Evolutionary conservation across 106 monocot species (phyloP).

Genomic region (Ottelia alismoides): DNA sequence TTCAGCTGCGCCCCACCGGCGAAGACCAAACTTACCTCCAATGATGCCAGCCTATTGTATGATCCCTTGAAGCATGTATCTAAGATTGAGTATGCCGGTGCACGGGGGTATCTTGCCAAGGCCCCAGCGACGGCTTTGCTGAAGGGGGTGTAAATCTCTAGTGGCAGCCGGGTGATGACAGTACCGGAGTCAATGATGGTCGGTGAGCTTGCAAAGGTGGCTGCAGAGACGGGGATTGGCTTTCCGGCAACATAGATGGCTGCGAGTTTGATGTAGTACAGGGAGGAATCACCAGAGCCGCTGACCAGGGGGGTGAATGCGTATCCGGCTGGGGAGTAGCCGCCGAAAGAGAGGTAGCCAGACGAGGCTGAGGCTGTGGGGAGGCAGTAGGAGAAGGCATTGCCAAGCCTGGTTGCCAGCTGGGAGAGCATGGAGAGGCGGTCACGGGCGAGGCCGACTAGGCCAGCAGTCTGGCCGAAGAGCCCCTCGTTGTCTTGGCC

Average conservation of each 20-base stretch:
- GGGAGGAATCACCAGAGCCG: constrained; percentile 28
- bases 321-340: constrained; percentile 5
- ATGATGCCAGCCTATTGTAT: constrained; percentile 16
- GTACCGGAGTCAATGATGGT: constrained; percentile 80
- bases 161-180: constrained; percentile 50
- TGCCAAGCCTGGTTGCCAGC: constrained; percentile 18
- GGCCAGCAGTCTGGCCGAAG: constrained; percentile 70
- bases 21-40: constrained; percentile 39
- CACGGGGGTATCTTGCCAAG: constrained; percentile 10
- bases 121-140: constrained; percentile 37
- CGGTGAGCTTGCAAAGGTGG: constrained; percentile 20
- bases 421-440: constrained; percentile 60
- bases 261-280: constrained; percentile 37
- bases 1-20: constrained; percentile 42
- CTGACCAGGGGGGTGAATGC: constrained; percentile 42
- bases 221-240: constrained; percentile 14
- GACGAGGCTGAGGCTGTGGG: constrained; percentile 40
- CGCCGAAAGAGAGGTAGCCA: constrained; percentile 50
- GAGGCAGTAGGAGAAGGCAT: constrained; percentile 89
- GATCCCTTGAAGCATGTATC: constrained; percentile 65
- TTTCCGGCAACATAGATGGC: constrained; percentile 24
- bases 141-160: constrained; percentile 35
- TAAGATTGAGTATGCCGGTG: constrained; percentile 47
- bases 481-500: constrained; percentile 89
- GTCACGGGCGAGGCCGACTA: constrained; percentile 65